Percentiles rank a stretch among this genome's conserved stretches.
phyloP scores from a whole-genome alignment of 1,284 basidiomycete genomes.

The Heterobasidion parviporum region DNA sequence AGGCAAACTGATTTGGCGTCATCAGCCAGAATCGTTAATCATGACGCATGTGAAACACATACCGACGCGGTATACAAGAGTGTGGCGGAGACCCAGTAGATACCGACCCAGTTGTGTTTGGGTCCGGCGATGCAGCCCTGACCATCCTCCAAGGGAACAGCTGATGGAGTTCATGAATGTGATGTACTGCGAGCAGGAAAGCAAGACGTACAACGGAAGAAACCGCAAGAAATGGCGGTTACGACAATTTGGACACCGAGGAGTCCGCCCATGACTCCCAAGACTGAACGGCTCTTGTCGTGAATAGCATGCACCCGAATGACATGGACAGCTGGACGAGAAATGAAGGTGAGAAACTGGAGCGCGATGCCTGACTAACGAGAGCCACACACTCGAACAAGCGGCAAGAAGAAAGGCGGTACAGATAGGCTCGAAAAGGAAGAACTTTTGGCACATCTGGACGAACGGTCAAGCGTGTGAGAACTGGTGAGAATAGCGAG shows the following conservation, averaged over 20 bases:
- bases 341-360: background rate
- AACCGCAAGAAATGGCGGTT: constrained; percentile 64
- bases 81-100: constrained; percentile 75
- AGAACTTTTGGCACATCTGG: constrained; percentile 61
- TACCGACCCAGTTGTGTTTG: constrained; percentile 67
- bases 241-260: constrained; percentile 59
- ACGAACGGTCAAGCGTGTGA: constrained; percentile 6
- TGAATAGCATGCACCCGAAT: constrained; percentile 74
- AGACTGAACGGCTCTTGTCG: constrained; percentile 47
- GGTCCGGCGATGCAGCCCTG: constrained; percentile 82
- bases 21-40: background rate
- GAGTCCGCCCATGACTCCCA: constrained; percentile 46
- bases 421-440: constrained; percentile 75
- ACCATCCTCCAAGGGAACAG: constrained; percentile 57
- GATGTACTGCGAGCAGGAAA: constrained; percentile 2
- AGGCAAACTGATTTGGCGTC: constrained; percentile 34
- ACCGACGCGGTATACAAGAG: constrained; percentile 61
- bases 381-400: constrained; percentile 41
- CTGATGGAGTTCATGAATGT: constrained; percentile 20
- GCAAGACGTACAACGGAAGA: constrained; percentile 50
- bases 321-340: constrained; percentile 48
- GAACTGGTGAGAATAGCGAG: background rate
- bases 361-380: constrained; percentile 2
- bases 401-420: constrained; percentile 69
- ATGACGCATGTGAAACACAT: constrained; percentile 11